Evolutionary conservation across 345 rosid genomes (phyloP), one percentile per base, ranked within the genome.

Genomic region (Eucalyptus victrix): DNA sequence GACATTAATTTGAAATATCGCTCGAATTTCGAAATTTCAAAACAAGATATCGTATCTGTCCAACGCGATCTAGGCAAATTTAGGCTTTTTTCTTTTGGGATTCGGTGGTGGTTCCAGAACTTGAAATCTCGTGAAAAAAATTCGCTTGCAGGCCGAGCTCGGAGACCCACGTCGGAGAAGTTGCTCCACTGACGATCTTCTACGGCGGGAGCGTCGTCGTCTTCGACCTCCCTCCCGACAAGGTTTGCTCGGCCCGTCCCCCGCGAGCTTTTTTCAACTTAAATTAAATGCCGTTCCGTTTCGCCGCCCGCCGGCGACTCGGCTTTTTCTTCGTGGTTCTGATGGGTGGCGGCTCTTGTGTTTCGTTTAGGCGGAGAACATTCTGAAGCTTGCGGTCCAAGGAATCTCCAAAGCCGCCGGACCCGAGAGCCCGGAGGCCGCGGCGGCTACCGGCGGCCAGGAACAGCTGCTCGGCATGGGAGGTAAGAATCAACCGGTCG

Each of bases 141-240:
- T 47, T 16, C 8, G 50, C 13, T 51, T 24, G 80, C 89, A 95
- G 96, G 91, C 30, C 87, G 8, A 67, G 69, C 86, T 11, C 83
- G 16, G 95, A 94, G 92, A 87, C 54, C 32, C 87, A 86, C 9
- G 80, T 67, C 13, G 80, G 87, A 56, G 96, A 90, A 81, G 90
- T 95, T 1, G 94, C 94, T 88, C 98, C 99, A 13, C 83, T 98
- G 94, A 98, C 99, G 8, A 96, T 98, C n/a, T 97, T 98, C 90
- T 98, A 97, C 92, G 96, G 95, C 40, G 99, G 99, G 90, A 91
- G 90, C 17, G 99, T 98, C 40, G 85, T 95, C 11, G 94, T 96
- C 45, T 97, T 94, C 87, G 94, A 96, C 87, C 92, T 98, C 44
- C 92, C 96, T 88, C 94, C 67, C 34, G 92, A 93, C 80, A 97